A percentile compares a stretch with the other conserved stretches of the same genome.
phyloP scores from a whole-genome alignment of 257 asterid species.

The Solanum chmielewskii region DNA sequence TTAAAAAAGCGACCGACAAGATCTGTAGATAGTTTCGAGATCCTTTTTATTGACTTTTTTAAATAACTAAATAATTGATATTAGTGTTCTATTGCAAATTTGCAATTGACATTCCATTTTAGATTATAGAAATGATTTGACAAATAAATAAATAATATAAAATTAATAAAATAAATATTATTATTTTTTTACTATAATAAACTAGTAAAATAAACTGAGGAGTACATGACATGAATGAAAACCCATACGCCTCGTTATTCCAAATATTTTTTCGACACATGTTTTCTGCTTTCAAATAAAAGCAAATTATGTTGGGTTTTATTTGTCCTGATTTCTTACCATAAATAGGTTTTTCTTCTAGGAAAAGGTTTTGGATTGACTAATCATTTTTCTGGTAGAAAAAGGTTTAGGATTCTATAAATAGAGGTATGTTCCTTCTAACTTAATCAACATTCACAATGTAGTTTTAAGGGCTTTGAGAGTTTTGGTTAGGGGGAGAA shows the following conservation, averaged over 20 bases:
- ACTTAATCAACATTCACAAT: no score
- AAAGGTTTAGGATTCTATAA: no score
- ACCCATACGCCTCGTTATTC: background rate
- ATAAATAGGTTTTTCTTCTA: no score
- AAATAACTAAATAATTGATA: background rate
- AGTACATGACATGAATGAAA: background rate
- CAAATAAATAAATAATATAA: background rate
- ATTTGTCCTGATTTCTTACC: no score
- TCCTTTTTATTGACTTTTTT: background rate
- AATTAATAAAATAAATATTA: no score
- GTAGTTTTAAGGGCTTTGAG: no score
- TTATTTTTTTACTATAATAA: background rate
- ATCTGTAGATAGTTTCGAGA: background rate
- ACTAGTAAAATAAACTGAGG: background rate
- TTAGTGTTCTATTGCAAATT: no score
- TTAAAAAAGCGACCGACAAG: background rate
- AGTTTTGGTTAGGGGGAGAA: no score
- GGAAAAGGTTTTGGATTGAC: no score
- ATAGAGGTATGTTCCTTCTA: no score
- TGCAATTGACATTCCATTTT: background rate
- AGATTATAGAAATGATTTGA: background rate
- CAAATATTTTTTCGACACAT: background rate
- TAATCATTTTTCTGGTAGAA: no score
- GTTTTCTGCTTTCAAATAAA: background rate
- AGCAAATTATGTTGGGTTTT: no score